phyloP scores from a whole-genome alignment of 305 asterid species.

The Plantago coronopus region DNA sequence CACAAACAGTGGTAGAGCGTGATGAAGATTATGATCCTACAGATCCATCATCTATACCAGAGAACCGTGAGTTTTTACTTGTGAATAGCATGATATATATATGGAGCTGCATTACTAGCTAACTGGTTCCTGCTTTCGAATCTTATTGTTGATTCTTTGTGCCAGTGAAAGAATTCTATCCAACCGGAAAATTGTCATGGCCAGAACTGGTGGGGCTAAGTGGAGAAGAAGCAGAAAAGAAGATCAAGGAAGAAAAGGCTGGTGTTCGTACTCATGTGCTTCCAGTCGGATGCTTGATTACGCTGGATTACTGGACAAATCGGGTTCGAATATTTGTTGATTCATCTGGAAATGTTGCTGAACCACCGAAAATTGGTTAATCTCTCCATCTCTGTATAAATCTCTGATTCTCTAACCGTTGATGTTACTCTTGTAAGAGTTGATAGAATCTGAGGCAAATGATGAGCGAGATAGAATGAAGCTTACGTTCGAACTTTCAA shows the following conservation, averaged over 20 bases:
- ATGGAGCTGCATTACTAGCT: too few species aligned
- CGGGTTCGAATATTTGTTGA: constrained; percentile 38
- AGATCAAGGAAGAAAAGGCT: constrained; percentile 43
- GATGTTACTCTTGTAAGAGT: too few species aligned
- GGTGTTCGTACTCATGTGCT: constrained; percentile 19
- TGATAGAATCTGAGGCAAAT: too few species aligned
- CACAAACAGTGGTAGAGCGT: too few species aligned
- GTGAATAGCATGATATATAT: too few species aligned
- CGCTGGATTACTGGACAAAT: constrained; percentile 21
- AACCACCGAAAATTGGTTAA: constrained; percentile 32
- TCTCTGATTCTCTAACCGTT: not conserved
- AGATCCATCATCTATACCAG: too few species aligned
- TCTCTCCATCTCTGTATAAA: not conserved
- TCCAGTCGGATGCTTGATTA: constrained; percentile 23
- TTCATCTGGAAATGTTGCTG: constrained; percentile 28
- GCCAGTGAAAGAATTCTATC: constrained; percentile 5
- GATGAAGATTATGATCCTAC: too few species aligned
- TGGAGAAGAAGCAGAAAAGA: constrained; percentile 51
- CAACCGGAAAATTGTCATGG: constrained; percentile 36
- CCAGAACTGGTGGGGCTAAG: constrained; percentile 51
- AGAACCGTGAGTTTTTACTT: too few species aligned
- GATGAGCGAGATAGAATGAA: too few species aligned
- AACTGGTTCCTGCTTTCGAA: not conserved
- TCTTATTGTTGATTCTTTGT: not conserved
- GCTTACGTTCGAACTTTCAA: too few species aligned